Conservation (phyloP, 2,329 filamentous ascomycete genomes). For the Curvularia sp. region DNA sequence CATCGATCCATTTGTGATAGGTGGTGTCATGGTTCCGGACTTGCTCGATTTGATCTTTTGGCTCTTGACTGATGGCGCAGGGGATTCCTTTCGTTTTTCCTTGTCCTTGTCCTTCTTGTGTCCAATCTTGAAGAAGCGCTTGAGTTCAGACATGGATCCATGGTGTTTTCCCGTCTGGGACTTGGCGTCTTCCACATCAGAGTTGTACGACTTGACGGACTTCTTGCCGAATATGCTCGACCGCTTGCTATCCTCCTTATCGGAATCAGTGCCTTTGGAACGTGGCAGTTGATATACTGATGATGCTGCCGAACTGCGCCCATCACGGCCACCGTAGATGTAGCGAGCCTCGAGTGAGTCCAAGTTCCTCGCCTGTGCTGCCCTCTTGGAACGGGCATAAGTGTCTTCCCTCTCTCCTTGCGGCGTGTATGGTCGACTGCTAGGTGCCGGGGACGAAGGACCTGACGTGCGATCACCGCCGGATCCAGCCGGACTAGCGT, state of each 20-base stretch:
- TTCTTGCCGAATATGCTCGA: conserved; percentile 61
- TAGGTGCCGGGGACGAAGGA: conserved; percentile 64
- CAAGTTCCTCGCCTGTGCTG: conserved; percentile 70
- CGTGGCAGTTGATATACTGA: conserved; percentile 53
- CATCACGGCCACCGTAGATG: conserved; percentile 79
- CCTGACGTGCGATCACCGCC: conserved; percentile 58
- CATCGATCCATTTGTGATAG: conserved; percentile 39
- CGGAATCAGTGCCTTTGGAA: conserved; percentile 52
- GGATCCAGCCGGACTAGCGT: conserved; percentile 68
- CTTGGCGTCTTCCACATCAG: conserved; percentile 49
- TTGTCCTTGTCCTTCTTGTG: conserved; percentile 61
- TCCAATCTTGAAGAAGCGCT: conserved; percentile 91
- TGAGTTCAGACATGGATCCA: conserved; percentile 91
- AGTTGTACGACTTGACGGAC: conserved; percentile 56
- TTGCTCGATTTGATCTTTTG: conserved; percentile 57
- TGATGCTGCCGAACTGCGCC: conserved; percentile 54
- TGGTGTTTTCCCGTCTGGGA: conserved; percentile 56
- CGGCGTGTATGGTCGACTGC: conserved; percentile 76
- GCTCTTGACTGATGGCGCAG: conserved; percentile 64
- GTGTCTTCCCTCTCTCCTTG: conserved; percentile 82
- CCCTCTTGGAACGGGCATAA: conserved; percentile 81
- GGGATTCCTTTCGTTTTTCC: conserved; percentile 66
- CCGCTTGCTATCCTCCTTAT: conserved; percentile 57
- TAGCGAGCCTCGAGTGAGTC: conserved; percentile 80
- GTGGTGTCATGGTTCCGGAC: conserved; percentile 49